Percentiles rank a stretch among this genome's conserved stretches.
These are phyloP conservation scores for Talaromyces albobiverticillius DNA, from an alignment of 2,329 filamentous ascomycete species.

Conservation along the genomic window DNA sequence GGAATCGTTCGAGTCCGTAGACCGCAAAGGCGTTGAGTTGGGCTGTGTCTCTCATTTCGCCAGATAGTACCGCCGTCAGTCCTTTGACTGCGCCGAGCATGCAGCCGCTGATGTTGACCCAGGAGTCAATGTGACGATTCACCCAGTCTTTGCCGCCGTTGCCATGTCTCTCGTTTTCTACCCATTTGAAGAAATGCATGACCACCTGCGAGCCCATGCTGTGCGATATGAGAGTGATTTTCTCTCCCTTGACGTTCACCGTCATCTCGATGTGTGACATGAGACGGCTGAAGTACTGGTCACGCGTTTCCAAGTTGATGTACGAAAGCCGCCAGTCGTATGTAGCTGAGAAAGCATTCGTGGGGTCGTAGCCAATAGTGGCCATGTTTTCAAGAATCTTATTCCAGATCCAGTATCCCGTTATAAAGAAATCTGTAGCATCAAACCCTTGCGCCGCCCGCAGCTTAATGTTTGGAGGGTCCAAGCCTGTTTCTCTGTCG, in stretches of 20 bases:
- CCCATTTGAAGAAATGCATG: slow-evolving; percentile 77
- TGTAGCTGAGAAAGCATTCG: slow-evolving; percentile 64
- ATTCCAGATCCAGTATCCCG: slow-evolving; percentile 97
- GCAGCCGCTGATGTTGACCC: slow-evolving; percentile 98
- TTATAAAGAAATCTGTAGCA: slow-evolving; percentile 83
- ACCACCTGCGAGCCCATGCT: slow-evolving; percentile 97
- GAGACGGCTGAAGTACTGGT: slow-evolving; percentile 89
- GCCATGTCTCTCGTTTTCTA: slow-evolving; percentile 73
- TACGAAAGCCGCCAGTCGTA: slow-evolving; percentile 96
- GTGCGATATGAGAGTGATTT: slow-evolving; percentile 84
- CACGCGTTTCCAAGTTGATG: slow-evolving; percentile 79
- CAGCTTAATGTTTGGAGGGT: slow-evolving; percentile 85
- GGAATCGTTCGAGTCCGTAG: slow-evolving; percentile 92
- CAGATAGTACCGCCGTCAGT: slow-evolving; percentile 83
- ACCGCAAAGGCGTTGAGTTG: slow-evolving; percentile 96
- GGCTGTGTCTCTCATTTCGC: slow-evolving; percentile 95
- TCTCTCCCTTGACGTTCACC: slow-evolving; percentile 68
- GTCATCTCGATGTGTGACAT: slow-evolving; percentile 89
- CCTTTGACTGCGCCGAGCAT: slow-evolving; percentile 96
- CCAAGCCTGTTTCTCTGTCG: slow-evolving; percentile 84
- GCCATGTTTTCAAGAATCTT: slow-evolving; percentile 97
- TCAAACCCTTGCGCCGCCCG: slow-evolving; percentile 95
- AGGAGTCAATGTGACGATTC: slow-evolving; percentile 81
- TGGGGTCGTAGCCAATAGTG: slow-evolving; percentile 91
- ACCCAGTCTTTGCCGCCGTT: slow-evolving; percentile 85